phyloP scores from a whole-genome alignment of 768 basidiomycete genomes.

The Leccinum incarnatum region DNA sequence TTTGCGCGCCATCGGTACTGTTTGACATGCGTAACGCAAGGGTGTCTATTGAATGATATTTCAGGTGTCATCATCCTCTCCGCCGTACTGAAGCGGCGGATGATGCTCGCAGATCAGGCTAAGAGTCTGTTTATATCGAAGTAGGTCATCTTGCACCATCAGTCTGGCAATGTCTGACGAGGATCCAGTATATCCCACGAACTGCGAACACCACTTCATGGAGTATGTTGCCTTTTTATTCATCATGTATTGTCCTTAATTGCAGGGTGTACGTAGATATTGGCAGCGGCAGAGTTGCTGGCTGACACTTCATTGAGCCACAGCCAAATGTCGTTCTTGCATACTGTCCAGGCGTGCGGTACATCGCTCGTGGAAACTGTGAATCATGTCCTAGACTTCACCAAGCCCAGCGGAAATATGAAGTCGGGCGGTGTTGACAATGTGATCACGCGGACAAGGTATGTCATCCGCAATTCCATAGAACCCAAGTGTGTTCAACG shows the following conservation, averaged over 20 bases:
- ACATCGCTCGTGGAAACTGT: constrained; percentile 96
- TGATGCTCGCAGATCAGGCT: no score
- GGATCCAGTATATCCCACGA: no score
- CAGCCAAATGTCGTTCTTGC: constrained; percentile 81
- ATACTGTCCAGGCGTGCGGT: constrained; percentile 92
- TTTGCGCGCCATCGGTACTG: constrained; percentile 78
- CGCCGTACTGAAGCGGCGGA: constrained; percentile 35
- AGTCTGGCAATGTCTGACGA: no score
- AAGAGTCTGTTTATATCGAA: no score
- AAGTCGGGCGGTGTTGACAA: constrained; percentile 78
- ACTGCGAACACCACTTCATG: constrained; percentile 56
- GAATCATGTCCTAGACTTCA: constrained; percentile 95
- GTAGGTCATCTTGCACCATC: no score
- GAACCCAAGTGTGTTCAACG: not conserved
- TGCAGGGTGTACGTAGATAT: constrained; percentile 47
- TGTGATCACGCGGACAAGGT: constrained; percentile 67
- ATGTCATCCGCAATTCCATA: constrained; percentile 22
- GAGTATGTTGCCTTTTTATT: constrained; percentile 45
- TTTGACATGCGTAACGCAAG: not conserved
- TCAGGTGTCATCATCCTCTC: constrained; percentile 88
- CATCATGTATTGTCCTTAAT: not conserved
- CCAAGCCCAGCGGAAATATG: constrained; percentile 85
- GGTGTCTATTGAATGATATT: constrained; percentile 2
- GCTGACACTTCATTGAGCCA: constrained; percentile 79
- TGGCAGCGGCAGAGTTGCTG: constrained; percentile 88